Percentiles rank a stretch among this genome's conserved stretches.
These are phyloP conservation scores for Kwoniella heveanensis DNA, from an alignment of 768 basidiomycete genomes.

Conservation along the genomic window DNA sequence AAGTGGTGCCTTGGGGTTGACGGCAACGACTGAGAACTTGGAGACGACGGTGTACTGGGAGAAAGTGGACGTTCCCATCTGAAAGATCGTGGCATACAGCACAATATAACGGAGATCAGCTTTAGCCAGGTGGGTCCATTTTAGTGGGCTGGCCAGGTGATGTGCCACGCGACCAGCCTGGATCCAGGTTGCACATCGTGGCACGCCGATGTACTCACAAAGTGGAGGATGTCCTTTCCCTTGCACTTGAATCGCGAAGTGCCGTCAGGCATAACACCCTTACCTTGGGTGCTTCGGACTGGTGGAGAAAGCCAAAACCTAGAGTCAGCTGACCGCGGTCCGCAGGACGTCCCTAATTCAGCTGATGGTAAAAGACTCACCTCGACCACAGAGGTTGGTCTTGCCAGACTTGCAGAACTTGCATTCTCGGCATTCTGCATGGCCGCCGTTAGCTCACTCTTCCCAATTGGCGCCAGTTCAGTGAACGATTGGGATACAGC, in stretches of 20 bases:
- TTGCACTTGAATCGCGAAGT: conserved; percentile 84
- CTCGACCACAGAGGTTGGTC: conserved; percentile 96
- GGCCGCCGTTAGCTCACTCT: no score
- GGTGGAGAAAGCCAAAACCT: conserved; percentile 14
- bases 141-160: no score
- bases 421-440: conserved; percentile 66
- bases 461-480: no score
- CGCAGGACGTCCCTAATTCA: no score
- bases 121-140: no score
- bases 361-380: conserved; percentile 59
- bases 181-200: no score
- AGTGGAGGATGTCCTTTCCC: conserved; percentile 84
- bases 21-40: conserved; percentile 92
- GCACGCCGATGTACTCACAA: conserved; percentile 66
- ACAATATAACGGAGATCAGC: no score
- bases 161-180: neutral
- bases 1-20: conserved; percentile 80
- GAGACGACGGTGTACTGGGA: conserved; percentile 99
- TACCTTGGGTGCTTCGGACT: conserved; percentile 85
- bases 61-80: conserved; percentile 99
- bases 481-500: no score
- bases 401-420: conserved; percentile 92
- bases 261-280: conserved; percentile 91
- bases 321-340: no score
- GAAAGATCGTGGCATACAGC: no score